Percentiles rank a stretch among this genome's conserved stretches.
These are phyloP conservation scores for Neonectria punicea DNA, from an alignment of 2,329 filamentous ascomycete species.

Conservation along the genomic window DNA sequence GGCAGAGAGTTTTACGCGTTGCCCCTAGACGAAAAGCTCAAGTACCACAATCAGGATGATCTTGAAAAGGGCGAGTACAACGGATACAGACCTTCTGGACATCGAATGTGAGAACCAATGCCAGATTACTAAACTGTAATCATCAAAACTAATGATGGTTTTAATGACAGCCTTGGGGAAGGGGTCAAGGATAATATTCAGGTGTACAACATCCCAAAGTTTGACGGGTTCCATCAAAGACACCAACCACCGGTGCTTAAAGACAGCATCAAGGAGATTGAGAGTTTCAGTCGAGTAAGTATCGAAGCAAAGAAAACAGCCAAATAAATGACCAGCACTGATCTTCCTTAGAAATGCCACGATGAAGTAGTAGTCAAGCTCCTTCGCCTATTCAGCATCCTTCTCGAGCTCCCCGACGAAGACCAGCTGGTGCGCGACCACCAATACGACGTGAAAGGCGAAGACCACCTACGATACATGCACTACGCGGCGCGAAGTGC, in stretches of 20 bases:
- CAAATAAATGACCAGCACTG: not conserved
- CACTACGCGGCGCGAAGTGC: conserved; percentile 54
- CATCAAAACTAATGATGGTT: not conserved
- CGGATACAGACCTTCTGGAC: conserved; percentile 61
- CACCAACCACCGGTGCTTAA: not conserved
- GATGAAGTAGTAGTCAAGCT: conserved; percentile 58
- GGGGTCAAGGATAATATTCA: not conserved
- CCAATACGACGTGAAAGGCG: conserved; percentile 64
- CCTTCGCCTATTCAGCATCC: not conserved
- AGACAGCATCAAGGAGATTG: not conserved
- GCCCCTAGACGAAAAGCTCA: conserved; percentile 67
- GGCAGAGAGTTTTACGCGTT: conserved; percentile 63
- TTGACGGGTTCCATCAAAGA: not conserved
- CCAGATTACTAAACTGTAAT: not conserved
- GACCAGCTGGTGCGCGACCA: conserved; percentile 65
- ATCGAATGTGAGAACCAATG: not conserved
- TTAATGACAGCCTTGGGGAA: not conserved
- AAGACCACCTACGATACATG: conserved; percentile 71
- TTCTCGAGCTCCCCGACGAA: conserved; percentile 65
- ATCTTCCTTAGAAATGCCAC: conserved; percentile 46
- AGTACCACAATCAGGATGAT: conserved; percentile 56
- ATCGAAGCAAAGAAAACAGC: not conserved
- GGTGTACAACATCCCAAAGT: not conserved
- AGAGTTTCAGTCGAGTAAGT: not conserved
- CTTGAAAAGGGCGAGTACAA: conserved; percentile 64